phyloP scores from a whole-genome alignment of 495 filamentous ascomycete genomes.

The Penicillium cataractarum region DNA sequence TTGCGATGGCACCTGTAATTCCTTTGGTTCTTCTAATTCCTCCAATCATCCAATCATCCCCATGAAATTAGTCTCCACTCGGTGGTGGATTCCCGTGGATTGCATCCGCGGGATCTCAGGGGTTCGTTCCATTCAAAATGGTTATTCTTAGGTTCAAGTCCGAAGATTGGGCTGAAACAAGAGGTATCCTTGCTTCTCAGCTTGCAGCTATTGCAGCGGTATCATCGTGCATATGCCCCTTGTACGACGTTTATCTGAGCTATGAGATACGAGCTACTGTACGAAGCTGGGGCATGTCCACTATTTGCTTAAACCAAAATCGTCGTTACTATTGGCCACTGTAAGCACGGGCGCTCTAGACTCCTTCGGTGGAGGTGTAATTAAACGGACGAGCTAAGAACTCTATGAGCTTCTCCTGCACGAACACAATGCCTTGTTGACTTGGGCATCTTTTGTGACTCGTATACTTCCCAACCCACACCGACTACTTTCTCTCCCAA shows the following conservation, averaged over 20 bases:
- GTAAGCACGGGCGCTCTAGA: slow-evolving; percentile 4
- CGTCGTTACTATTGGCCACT: background rate
- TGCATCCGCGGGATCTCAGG: slow-evolving; percentile 28
- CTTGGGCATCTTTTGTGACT: background rate
- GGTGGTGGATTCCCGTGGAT: slow-evolving; percentile 20
- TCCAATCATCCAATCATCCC: background rate
- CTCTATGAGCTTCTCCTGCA: background rate
- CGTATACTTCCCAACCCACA: background rate
- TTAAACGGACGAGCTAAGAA: slow-evolving; percentile 7
- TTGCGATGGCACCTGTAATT: background rate
- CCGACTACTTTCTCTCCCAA: background rate
- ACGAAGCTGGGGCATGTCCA: background rate
- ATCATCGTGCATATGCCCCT: background rate
- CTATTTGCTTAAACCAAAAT: background rate
- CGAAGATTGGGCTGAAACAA: background rate
- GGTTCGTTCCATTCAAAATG: slow-evolving; percentile 25
- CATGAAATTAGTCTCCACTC: slow-evolving; percentile 20
- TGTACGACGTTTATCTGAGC: background rate
- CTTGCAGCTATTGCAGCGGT: background rate
- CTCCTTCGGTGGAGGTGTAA: slow-evolving; percentile 7
- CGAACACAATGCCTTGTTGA: background rate
- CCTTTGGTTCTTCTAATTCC: background rate
- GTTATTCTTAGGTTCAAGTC: background rate
- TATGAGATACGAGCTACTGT: background rate
- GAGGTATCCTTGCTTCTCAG: slow-evolving; percentile 13